These are phyloP conservation scores for Lactarius indigo DNA, from an alignment of 768 basidiomycete genomes.

Conservation along the genomic window DNA sequence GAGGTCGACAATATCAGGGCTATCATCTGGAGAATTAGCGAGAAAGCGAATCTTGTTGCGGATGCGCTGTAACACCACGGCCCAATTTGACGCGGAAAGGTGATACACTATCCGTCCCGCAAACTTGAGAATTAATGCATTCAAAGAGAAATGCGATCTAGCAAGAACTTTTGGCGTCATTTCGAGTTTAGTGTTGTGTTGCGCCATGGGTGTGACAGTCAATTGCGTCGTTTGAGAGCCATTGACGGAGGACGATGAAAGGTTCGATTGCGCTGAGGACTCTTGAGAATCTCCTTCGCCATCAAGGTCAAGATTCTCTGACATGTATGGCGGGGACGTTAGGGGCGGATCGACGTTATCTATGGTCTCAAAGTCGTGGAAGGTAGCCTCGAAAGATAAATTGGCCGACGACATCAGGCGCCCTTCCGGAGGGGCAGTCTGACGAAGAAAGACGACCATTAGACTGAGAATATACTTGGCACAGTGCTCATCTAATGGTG, in stretches of 20 bases:
- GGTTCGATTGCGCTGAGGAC: conserved; percentile 7
- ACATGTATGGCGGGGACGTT: conserved; percentile 23
- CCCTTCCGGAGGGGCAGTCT: conserved; percentile 56
- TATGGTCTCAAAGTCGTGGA: conserved; percentile 70
- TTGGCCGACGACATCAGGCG: conserved; percentile 58
- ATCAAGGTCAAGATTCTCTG: conserved; percentile 15
- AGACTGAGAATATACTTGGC: conserved; percentile 80
- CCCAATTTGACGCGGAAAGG: conserved; percentile 87
- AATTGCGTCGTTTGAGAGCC: conserved; percentile 28
- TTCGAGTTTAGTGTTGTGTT: conserved; percentile 45
- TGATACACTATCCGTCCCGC: conserved; percentile 80
- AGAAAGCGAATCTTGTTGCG: conserved; percentile 65
- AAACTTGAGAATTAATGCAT: conserved; percentile 62
- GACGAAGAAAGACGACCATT: conserved; percentile 77
- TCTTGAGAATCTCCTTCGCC: conserved; percentile 1
- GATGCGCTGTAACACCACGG: conserved; percentile 66
- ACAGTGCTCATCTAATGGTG: conserved; percentile 75
- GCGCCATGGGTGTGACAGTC: conserved; percentile 23
- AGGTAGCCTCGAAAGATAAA: conserved; percentile 57
- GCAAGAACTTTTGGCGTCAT: conserved; percentile 60
- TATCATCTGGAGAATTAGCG: conserved; percentile 48
- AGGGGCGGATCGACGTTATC: conserved; percentile 36
- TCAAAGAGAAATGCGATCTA: conserved; percentile 52
- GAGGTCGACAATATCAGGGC: conserved; percentile 69
- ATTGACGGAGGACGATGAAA: conserved; percentile 22